phyloP scores from a whole-genome alignment of 495 filamentous ascomycete genomes.

The Tuber indicum region DNA sequence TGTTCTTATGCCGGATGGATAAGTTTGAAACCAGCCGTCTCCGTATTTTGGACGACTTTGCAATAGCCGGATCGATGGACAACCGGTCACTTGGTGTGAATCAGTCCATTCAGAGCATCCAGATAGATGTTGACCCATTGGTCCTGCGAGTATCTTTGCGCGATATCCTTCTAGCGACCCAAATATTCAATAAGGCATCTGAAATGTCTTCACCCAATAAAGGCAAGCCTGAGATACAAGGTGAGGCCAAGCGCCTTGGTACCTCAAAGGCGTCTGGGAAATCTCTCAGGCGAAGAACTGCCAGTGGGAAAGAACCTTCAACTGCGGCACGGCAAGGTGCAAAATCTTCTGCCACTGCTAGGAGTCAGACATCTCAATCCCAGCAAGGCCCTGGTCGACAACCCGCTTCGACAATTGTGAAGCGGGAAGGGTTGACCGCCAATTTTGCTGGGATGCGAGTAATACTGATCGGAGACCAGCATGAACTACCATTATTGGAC shows the following conservation, averaged over 20 bases:
- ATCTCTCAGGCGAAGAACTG: conserved; percentile 56
- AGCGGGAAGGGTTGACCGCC: conserved; percentile 76
- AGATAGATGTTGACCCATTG: conserved; percentile 81
- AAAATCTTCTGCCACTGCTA: conserved; percentile 44
- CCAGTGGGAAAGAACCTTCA: conserved; percentile 58
- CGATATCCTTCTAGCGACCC: conserved; percentile 87
- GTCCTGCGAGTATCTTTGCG: conserved; percentile 87
- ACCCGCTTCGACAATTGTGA: conserved; percentile 54
- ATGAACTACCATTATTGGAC: conserved; percentile 90
- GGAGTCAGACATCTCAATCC: conserved; percentile 40
- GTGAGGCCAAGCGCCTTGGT: conserved; percentile 58
- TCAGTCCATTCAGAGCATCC: conserved; percentile 65
- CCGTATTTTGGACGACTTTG: conserved; percentile 93
- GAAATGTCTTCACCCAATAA: conserved; percentile 60
- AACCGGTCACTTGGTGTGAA: conserved; percentile 58
- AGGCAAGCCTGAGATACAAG: conserved; percentile 41
- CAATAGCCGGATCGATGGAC: conserved; percentile 80
- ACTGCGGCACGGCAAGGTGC: conserved; percentile 50
- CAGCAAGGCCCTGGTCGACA: conserved; percentile 14
- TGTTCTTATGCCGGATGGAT: conserved; percentile 99
- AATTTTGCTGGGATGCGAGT: conserved; percentile 82
- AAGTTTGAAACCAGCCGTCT: conserved; percentile 79
- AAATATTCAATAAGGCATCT: conserved; percentile 87
- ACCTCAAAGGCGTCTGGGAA: conserved; percentile 53
- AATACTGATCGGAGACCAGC: conserved; percentile 88